A percentile compares a stretch with the other conserved stretches of the same genome.
Evolutionary conservation across 257 asterid genomes (phyloP).

Genomic region (Haberlea rhodopensis): DNA sequence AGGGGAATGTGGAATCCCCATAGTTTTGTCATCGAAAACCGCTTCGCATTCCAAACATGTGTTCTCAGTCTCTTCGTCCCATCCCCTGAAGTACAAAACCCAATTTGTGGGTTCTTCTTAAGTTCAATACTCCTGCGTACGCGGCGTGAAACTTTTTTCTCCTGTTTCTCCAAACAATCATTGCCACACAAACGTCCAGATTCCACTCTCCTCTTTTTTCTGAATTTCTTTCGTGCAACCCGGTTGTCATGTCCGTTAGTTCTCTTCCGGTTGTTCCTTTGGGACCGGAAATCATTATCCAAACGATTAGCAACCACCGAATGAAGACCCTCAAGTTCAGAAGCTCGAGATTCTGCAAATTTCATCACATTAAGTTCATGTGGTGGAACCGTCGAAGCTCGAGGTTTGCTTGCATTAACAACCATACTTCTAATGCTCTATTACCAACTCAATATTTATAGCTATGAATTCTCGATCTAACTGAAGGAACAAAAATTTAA

Average conservation of each 20-base stretch:
- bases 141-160: slow-evolving; percentile 52
- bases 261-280: slow-evolving; percentile 77
- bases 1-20: slow-evolving; percentile 90
- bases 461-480: background rate
- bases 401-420: slow-evolving; percentile 36
- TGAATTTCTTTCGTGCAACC: slow-evolving; percentile 38
- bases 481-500: background rate
- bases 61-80: slow-evolving; percentile 86
- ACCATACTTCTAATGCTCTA: slow-evolving; percentile 32
- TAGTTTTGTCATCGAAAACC: slow-evolving; percentile 65
- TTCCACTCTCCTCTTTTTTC: slow-evolving; percentile 42
- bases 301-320: slow-evolving; percentile 55
- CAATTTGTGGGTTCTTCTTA: slow-evolving; percentile 51
- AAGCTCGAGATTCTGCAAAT: slow-evolving; percentile 73
- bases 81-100: slow-evolving; percentile 73
- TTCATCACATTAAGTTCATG: slow-evolving; percentile 63
- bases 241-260: slow-evolving; percentile 73
- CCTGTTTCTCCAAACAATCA: slow-evolving; percentile 31
- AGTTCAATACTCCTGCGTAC: slow-evolving; percentile 66
- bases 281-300: slow-evolving; percentile 56
- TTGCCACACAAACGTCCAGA: slow-evolving; percentile 18
- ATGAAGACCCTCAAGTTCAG: slow-evolving; percentile 72
- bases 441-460: slow-evolving; percentile 16
- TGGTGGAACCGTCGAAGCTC: slow-evolving; percentile 47
- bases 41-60: slow-evolving; percentile 93